Evolutionary conservation across 1,284 basidiomycete species (phyloP), one percentile per base, ranked within the genome.

Genomic region (Paramarasmius palmivorus): DNA sequence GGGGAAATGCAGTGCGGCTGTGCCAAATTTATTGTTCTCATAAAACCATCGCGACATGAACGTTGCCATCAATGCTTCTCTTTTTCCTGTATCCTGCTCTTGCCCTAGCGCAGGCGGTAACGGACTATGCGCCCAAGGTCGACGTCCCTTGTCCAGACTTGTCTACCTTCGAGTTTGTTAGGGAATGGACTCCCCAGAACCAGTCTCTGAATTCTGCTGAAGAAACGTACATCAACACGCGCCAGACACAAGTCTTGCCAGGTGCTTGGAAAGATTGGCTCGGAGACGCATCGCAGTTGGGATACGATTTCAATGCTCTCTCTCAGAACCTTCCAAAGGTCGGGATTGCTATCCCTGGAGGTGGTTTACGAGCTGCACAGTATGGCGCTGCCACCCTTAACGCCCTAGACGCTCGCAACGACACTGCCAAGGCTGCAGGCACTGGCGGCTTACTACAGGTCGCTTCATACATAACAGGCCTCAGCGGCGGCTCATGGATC

Each of bases 401-500:
- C 32, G 86, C 72, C 0, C 68, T 89, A 17, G 87, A 88, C 65
- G 76, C 74, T 2, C 70, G 86, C 23, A 85, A 89, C 56, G 63
- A 67, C 1, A 73, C 78, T n/a, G 71, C 84, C 15, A 79, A 78
- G 59, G 60, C 67, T 2, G 73, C 68, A 2, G 84, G 84, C 5
- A 86, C 85, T 0, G 88, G 85, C 3, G 87, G 87, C 2, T 65
- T 89, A 1, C 68, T 88, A 37, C 86, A 88, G 63, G 81, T 85
- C 25, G 64, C 80, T 10, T 81, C 81, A 1, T 89, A 89, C 67
- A 65, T 87, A 29, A 65, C 79, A 9, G 84, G 77, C 1, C 71
- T 88, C 0, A 87, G 84, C 52, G 85, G 84, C 26, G 86, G 86
- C 2, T 84, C 84, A 7, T 88, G 86, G 86, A 60, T 84, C 4